Base-by-base conservation (phyloP, 129 eudicot species). In the Escallonia rubra region DNA sequence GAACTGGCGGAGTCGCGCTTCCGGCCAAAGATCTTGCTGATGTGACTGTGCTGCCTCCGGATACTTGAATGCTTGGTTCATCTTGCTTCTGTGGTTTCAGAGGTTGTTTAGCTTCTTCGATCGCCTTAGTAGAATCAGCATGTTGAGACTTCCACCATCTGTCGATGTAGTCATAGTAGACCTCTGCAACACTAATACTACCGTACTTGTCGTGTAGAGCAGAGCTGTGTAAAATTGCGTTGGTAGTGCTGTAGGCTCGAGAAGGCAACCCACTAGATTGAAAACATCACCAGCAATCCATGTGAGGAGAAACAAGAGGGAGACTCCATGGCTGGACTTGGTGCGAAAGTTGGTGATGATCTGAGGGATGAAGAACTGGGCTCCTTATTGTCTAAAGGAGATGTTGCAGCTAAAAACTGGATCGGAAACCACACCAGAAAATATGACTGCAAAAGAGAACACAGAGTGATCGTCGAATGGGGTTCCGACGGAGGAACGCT, bases 11-110 rank as follows among this genome's bases (percentile, higher is more conserved):
- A 2, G 99, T 89, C 14, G 79, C 75, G 54, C 99, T 94, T 23
- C 93, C 93, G 4, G 99, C 99, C 82, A 94, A 40, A 41, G 99
- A 94, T 74, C 99, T 84, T 75, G 99, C 99, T 63, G 99, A 94
- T 53, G 64, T 60, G n/a, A 67, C 74, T 16, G 78, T 79, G 11
- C 34, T 23, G 34, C 79, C 69, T 59, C 74, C 66, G 0, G 89
- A 78, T 46, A 72, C 76, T 12, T 82, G 79, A 60, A 76, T 61
- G 5, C 77, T 65, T 0, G 83, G 61, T 58, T 77, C 84, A 15
- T 58, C 67, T 54, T 40, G 39, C 34, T 57, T 78, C 0, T 63
- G 56, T 41, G 79, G 83, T 43, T 70, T 83, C 38, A 91, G 83
- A 39, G 90, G 96, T 62, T 71, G 79, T 72, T 79, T 85, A 57